Evolutionary conservation across 208 protist species (phyloP).

Genomic region (Crithidia mellificae): DNA sequence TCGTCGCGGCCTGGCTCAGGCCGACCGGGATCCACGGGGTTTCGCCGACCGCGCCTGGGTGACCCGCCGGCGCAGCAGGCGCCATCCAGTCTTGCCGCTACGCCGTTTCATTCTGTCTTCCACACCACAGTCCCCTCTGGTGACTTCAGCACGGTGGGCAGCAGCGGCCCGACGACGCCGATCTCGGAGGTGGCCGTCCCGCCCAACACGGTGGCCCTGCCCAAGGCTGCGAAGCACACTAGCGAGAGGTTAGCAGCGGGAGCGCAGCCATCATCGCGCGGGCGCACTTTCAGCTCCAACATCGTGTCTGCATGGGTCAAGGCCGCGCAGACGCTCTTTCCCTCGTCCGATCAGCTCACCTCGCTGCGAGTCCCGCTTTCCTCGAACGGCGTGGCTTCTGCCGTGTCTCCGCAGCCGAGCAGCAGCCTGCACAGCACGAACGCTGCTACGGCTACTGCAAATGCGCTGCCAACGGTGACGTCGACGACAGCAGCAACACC

Average conservation of each 20-base stretch:
- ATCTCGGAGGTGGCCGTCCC: not conserved
- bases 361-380: constrained; percentile 17
- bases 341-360: not conserved
- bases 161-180: not conserved
- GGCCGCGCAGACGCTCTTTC: not conserved
- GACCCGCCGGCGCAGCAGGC: not conserved
- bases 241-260: no score
- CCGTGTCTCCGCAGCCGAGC: no score
- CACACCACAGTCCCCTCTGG: not conserved
- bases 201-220: constrained; percentile 5
- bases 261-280: not conserved
- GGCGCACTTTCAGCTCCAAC: not conserved
- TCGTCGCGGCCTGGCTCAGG: not conserved
- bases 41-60: not conserved
- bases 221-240: not conserved
- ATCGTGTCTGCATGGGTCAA: constrained; percentile 10
- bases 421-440: no score
- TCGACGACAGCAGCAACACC: not conserved
- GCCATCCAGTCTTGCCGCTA: not conserved
- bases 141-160: not conserved
- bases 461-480: no score
- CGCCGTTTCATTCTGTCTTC: not conserved
- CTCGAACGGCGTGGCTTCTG: not conserved
- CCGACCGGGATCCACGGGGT: not conserved
- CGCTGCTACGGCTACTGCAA: no score